Evolutionary conservation across 495 filamentous ascomycete species (phyloP).

Genomic region (Terfezia boudieri): DNA sequence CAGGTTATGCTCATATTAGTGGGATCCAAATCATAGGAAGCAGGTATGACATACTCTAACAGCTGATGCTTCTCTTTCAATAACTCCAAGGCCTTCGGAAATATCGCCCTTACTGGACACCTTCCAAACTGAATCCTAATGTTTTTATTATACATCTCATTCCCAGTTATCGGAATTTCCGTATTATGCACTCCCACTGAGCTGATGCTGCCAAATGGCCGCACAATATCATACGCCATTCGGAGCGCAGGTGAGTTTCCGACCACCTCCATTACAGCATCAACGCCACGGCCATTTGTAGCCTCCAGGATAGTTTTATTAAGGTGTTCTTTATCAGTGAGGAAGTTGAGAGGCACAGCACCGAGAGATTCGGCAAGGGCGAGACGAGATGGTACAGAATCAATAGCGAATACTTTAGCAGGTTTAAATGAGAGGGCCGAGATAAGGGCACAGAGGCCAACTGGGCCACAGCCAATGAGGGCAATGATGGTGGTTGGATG

Average conservation of each 20-base stretch:
- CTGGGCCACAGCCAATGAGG: slow-evolving; percentile 72
- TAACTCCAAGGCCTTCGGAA: slow-evolving; percentile 51
- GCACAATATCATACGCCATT: slow-evolving; percentile 63
- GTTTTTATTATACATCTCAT: slow-evolving; percentile 71
- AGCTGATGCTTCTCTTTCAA: slow-evolving; percentile 63
- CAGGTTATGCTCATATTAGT: slow-evolving; percentile 7
- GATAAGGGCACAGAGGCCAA: slow-evolving; percentile 71
- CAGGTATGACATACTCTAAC: slow-evolving; percentile 39
- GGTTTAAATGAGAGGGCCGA: slow-evolving; percentile 31
- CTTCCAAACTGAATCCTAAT: slow-evolving; percentile 78
- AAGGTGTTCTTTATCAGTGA: not conserved
- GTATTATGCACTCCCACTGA: slow-evolving; percentile 87
- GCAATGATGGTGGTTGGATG: slow-evolving; percentile 52
- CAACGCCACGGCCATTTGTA: slow-evolving; percentile 46
- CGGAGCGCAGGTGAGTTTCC: slow-evolving; percentile 62
- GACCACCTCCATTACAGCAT: slow-evolving; percentile 82
- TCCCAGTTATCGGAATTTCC: slow-evolving; percentile 70
- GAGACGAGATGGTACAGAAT: slow-evolving; percentile 61
- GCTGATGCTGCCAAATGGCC: slow-evolving; percentile 70
- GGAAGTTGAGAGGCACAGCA: slow-evolving; percentile 30
- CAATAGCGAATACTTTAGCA: slow-evolving; percentile 46
- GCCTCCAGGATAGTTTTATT: not conserved
- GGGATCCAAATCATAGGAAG: not conserved
- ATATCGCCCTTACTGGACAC: slow-evolving; percentile 75
- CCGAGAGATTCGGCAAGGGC: slow-evolving; percentile 61